Conservation (phyloP, 768 basidiomycete genomes). For the Kockovaella imperatae region DNA sequence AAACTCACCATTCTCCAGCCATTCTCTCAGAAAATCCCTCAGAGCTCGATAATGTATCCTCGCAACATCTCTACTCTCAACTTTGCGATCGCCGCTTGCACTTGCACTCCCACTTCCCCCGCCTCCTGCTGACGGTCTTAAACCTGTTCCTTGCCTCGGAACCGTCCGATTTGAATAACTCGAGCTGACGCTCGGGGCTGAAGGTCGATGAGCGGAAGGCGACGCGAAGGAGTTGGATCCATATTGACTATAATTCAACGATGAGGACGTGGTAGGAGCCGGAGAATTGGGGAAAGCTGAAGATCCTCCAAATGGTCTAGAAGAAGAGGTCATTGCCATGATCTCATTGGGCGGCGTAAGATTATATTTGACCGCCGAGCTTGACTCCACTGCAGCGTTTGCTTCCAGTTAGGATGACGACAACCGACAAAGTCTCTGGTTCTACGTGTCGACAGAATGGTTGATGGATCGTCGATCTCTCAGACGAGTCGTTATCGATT, state of each 20-base stretch:
- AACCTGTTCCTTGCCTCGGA: not conserved
- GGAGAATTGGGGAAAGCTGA: conserved; percentile 19
- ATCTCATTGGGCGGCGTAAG: too few relatives aligned
- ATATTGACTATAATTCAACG: conserved; percentile 36
- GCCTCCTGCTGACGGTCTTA: not conserved
- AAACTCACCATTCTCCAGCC: conserved; percentile 41
- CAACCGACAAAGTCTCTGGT: too few relatives aligned
- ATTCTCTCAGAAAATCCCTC: conserved; percentile 34
- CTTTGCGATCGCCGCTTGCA: conserved; percentile 11
- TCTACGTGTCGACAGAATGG: too few relatives aligned
- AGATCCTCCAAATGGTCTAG: conserved; percentile 4
- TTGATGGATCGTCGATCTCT: too few relatives aligned
- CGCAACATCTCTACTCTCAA: conserved; percentile 38
- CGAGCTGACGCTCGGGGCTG: conserved; percentile 2
- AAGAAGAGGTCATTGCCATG: too few relatives aligned
- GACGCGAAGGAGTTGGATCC: conserved; percentile 21
- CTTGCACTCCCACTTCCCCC: conserved; percentile 2
- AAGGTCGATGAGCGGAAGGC: conserved; percentile 9
- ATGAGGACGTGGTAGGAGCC: conserved; percentile 34
- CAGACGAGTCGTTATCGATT: too few relatives aligned
- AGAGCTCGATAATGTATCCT: conserved; percentile 41
- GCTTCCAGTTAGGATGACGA: too few relatives aligned
- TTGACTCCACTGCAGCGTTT: too few relatives aligned
- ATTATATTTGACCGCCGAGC: too few relatives aligned
- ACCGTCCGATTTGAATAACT: not conserved